These are phyloP conservation scores for Vigna mungo DNA, from an alignment of 306 rosid genomes.

Conservation along the genomic window DNA sequence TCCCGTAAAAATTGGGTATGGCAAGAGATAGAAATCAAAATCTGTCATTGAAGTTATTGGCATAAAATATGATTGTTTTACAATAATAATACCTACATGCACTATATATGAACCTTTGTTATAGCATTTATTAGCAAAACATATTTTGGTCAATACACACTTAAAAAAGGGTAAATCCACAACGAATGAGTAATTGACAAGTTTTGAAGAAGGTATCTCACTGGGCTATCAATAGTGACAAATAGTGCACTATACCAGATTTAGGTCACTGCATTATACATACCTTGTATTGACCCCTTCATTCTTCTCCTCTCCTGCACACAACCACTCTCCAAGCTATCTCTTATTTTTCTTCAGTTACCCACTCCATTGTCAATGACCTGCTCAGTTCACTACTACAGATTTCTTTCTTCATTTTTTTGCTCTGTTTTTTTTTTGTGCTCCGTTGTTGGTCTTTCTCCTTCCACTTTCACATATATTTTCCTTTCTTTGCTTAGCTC, in stretches of 20 bases:
- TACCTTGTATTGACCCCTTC: background rate
- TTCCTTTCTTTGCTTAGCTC: background rate
- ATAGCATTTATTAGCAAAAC: background rate
- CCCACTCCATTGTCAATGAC: background rate
- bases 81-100: conserved; percentile 10
- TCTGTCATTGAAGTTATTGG: conserved; percentile 15
- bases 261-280: too few relatives aligned
- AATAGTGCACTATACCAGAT: background rate
- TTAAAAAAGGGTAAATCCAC: too few relatives aligned
- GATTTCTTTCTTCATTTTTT: background rate
- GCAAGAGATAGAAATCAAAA: conserved; percentile 24
- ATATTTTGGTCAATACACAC: too few relatives aligned
- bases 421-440: background rate
- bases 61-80: conserved; percentile 14
- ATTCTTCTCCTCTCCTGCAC: background rate
- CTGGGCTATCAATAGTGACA: background rate
- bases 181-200: conserved; percentile 9
- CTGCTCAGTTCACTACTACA: background rate
- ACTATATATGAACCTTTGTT: conserved; percentile 2
- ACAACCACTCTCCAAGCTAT: background rate
- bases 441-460: background rate
- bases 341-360: background rate
- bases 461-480: background rate
- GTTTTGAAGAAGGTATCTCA: background rate
- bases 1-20: background rate